Evolutionary conservation across 352 stramenopile genomes (phyloP).

Genomic region (Phytophthora hibernalis): DNA sequence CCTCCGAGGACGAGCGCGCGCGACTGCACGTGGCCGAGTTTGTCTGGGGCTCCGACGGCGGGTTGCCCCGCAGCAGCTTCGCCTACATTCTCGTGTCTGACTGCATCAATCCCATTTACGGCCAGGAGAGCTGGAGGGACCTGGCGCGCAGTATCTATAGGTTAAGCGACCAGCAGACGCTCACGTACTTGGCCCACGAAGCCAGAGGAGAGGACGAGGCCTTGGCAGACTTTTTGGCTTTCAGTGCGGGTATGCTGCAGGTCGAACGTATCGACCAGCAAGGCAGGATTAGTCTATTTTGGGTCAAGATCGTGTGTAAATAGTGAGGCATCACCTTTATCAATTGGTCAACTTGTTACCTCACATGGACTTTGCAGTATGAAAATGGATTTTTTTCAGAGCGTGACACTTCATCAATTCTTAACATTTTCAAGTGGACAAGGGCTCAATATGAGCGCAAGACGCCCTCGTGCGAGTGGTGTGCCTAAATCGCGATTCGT

Average conservation of each 20-base stretch:
- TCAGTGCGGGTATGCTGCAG: slow-evolving; percentile 48
- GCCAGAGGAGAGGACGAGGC: slow-evolving; percentile 75
- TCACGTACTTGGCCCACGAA: slow-evolving; percentile 81
- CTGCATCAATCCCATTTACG: slow-evolving; percentile 90
- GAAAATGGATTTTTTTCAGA: too few relatives aligned
- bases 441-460: too few relatives aligned
- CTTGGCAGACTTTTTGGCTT: slow-evolving; percentile 72
- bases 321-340: too few relatives aligned
- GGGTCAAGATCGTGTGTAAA: slow-evolving; percentile 49
- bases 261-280: slow-evolving; percentile 51
- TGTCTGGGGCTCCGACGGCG: slow-evolving; percentile 57
- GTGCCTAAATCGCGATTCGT: too few relatives aligned
- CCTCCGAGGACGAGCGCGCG: slow-evolving; percentile 39
- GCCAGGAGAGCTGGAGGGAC: slow-evolving; percentile 78
- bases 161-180: slow-evolving; percentile 57
- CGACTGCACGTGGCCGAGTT: slow-evolving; percentile 64
- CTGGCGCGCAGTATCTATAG: slow-evolving; percentile 70
- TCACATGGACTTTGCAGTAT: too few relatives aligned
- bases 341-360: too few relatives aligned
- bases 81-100: slow-evolving; percentile 83
- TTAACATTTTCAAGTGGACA: too few relatives aligned
- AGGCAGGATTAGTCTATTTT: slow-evolving; percentile 57
- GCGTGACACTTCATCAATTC: too few relatives aligned
- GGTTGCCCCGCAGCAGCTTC: slow-evolving; percentile 42
- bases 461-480: too few relatives aligned